These are phyloP conservation scores for Perkinsus marinus DNA, from an alignment of 169 alveolate species.

Conservation along the genomic window DNA sequence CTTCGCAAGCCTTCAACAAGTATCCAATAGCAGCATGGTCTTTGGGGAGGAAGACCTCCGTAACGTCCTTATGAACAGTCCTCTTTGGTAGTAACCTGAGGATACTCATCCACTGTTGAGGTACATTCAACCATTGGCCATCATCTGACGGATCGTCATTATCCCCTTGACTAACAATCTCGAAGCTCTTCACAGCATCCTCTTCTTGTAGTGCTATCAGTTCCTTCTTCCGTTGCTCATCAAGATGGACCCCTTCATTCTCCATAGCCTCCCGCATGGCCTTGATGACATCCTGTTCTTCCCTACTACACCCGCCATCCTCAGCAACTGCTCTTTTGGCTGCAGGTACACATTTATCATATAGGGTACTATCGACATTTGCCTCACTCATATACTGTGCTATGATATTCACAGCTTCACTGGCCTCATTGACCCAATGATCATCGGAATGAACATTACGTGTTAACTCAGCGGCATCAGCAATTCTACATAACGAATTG, in stretches of 20 bases:
- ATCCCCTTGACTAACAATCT: not conserved
- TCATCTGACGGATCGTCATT: not conserved
- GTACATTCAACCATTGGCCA: not conserved
- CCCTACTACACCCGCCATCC: not conserved
- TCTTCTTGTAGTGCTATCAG: not conserved
- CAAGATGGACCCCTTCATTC: conserved; percentile 1
- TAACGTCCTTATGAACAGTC: not conserved
- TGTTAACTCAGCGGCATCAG: conserved; percentile 7
- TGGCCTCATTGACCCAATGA: not conserved
- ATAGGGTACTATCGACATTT: not conserved
- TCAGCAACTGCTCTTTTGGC: not conserved
- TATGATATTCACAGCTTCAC: not conserved
- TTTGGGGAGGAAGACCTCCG: not conserved
- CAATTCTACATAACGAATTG: not conserved
- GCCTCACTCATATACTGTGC: conserved; percentile 1
- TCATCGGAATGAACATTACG: not conserved
- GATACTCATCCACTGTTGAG: not conserved
- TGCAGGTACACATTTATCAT: not conserved
- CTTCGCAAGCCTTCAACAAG: not conserved
- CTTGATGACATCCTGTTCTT: not conserved
- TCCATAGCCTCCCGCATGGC: conserved; percentile 2
- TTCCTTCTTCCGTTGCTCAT: not conserved
- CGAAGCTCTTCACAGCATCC: not conserved
- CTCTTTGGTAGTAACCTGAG: not conserved
- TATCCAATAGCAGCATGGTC: not conserved